phyloP scores from a whole-genome alignment of 352 stramenopile species.

The Globisporangium uncinulatum region DNA sequence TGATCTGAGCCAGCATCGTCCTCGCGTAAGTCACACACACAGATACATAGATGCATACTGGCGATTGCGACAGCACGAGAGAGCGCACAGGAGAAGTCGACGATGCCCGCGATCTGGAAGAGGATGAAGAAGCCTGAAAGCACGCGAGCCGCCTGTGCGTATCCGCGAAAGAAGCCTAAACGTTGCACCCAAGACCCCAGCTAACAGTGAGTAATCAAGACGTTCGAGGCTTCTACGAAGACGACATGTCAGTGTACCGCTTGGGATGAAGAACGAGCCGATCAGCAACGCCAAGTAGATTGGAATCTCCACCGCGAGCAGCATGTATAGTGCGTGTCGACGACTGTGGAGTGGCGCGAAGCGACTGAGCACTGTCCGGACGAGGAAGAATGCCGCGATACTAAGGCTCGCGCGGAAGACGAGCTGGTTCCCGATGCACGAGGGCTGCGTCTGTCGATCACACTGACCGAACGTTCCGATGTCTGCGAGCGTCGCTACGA shows the following conservation, averaged over 20 bases:
- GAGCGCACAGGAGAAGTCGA: conserved; percentile 65
- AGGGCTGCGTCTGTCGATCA: conserved; percentile 25
- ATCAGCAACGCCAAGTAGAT: conserved; percentile 47
- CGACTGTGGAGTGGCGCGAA: conserved; percentile 25
- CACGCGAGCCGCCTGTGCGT: conserved; percentile 45
- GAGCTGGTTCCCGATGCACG: conserved; percentile 63
- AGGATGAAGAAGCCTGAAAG: conserved; percentile 68
- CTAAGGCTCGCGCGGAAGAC: conserved; percentile 67
- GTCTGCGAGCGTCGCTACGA: conserved; percentile 21
- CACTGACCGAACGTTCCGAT: conserved; percentile 69
- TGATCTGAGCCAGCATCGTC: conserved; percentile 37
- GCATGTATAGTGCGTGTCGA: conserved; percentile 20
- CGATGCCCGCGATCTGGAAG: conserved; percentile 75
- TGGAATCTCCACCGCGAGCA: conserved; percentile 37
- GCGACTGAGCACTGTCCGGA: conserved; percentile 39
- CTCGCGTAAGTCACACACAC: not conserved
- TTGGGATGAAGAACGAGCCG: conserved; percentile 71
- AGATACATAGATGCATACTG: not conserved
- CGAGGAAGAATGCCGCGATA: conserved; percentile 48
- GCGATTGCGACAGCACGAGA: not conserved
- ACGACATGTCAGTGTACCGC: conserved; percentile 20
- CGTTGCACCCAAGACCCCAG: not conserved
- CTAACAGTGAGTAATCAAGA: not conserved
- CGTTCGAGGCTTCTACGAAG: too few species aligned
- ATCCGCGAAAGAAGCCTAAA: conserved; percentile 62